Evolutionary conservation across 2,329 filamentous ascomycete species (phyloP).

Genomic region (Neonectria ditissima): DNA sequence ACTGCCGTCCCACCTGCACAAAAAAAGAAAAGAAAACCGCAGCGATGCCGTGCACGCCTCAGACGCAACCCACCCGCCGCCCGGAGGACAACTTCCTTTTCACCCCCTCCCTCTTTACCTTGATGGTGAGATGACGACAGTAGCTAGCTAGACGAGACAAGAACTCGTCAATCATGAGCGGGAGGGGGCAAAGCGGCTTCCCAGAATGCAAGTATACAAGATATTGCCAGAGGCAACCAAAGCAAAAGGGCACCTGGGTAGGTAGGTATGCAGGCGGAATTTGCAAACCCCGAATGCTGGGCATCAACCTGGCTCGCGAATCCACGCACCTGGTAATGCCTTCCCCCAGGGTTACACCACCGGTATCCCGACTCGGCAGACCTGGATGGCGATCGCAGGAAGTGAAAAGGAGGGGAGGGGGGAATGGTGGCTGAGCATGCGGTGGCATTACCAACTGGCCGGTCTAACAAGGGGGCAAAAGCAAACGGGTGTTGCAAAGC

Average conservation of each 20-base stretch:
- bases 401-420: neutral
- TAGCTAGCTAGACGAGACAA: neutral
- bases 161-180: constrained; percentile 2
- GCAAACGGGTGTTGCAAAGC: constrained; percentile 1
- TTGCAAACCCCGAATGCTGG: neutral
- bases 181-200: too few relatives aligned
- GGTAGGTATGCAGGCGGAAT: constrained; percentile 15
- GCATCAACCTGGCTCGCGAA: constrained; percentile 8
- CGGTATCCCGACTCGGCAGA: constrained; percentile 10
- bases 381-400: constrained; percentile 13
- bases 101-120: constrained; percentile 6
- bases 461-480: constrained; percentile 1
- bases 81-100: neutral
- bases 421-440: neutral
- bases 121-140: constrained; percentile 8
- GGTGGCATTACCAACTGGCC: constrained; percentile 2
- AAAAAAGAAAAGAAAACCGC: neutral
- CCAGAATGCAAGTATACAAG: constrained; percentile 20
- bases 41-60: constrained; percentile 1
- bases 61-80: neutral
- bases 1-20: neutral
- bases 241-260: too few relatives aligned
- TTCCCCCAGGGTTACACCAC: constrained; percentile 20
- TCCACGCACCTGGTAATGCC: constrained; percentile 22
- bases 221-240: neutral